Conservation (phyloP, 371 early-diverging fungal genomes). For the Mucor irregularis region DNA sequence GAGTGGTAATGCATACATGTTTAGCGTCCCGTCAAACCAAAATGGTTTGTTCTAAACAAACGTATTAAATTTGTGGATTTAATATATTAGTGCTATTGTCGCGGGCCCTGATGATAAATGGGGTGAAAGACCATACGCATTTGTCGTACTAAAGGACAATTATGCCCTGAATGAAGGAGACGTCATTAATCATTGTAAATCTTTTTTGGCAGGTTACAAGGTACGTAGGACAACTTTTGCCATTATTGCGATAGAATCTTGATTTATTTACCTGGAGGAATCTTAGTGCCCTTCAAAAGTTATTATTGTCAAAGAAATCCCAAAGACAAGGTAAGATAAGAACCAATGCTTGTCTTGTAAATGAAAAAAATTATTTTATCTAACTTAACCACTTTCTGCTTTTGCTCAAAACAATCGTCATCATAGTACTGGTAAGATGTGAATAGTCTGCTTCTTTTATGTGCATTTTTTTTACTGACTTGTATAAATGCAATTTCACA, state of each 20-base stretch:
- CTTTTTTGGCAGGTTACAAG: slow-evolving; percentile 54
- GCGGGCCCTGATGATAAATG: slow-evolving; percentile 64
- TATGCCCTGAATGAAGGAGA: slow-evolving; percentile 25
- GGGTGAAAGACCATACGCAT: slow-evolving; percentile 75
- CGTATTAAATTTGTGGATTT: background rate
- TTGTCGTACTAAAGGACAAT: slow-evolving; percentile 53
- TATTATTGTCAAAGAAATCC: slow-evolving; percentile 25
- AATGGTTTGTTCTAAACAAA: background rate
- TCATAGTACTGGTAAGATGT: slow-evolving; percentile 28
- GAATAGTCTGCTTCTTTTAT: background rate
- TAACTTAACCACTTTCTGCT: background rate
- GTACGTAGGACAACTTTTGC: slow-evolving; percentile 6
- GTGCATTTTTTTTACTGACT: background rate
- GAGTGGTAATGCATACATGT: slow-evolving; percentile 46
- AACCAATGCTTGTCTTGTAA: background rate
- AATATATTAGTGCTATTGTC: slow-evolving; percentile 52
- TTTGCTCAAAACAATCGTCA: no score
- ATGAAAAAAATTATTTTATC: no score
- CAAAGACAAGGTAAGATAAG: slow-evolving; percentile 36
- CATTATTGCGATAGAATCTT: no score
- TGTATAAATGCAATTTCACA: background rate
- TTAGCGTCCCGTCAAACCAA: no score
- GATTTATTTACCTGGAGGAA: no score
- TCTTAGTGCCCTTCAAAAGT: slow-evolving; percentile 37
- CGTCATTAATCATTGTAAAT: slow-evolving; percentile 50